Evolutionary conservation across 495 filamentous ascomycete genomes (phyloP).

Genomic region (Aspergillus avenaceus): DNA sequence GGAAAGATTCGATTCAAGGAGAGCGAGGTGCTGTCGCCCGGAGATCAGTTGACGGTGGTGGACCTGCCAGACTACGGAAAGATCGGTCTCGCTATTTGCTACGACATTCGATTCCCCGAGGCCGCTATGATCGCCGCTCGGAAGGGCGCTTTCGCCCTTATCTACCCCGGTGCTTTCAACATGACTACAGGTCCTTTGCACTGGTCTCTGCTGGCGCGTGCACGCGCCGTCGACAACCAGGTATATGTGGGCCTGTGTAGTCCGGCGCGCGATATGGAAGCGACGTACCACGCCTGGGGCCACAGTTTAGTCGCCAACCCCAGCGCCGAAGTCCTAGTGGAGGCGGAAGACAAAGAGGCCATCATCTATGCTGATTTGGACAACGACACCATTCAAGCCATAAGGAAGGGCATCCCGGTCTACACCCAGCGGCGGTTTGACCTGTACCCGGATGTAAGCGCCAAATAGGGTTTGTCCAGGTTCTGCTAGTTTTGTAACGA

Average conservation of each 20-base stretch:
- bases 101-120: slow-evolving; percentile 96
- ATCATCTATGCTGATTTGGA: slow-evolving; percentile 74
- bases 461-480: no score
- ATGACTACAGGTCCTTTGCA: slow-evolving; percentile 86
- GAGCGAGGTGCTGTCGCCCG: slow-evolving; percentile 80
- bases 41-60: slow-evolving; percentile 74
- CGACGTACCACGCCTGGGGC: slow-evolving; percentile 84
- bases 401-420: slow-evolving; percentile 80
- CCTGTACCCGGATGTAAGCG: slow-evolving; percentile 87
- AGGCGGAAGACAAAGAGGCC: slow-evolving; percentile 71
- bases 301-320: slow-evolving; percentile 87
- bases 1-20: slow-evolving; percentile 90
- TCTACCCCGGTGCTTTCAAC: slow-evolving; percentile 97
- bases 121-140: slow-evolving; percentile 86
- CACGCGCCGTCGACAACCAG: slow-evolving; percentile 91
- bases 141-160: slow-evolving; percentile 71
- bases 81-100: slow-evolving; percentile 88
- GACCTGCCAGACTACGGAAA: slow-evolving; percentile 82
- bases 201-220: slow-evolving; percentile 80
- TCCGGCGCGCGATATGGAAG: slow-evolving; percentile 75
- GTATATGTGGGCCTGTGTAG: slow-evolving; percentile 89
- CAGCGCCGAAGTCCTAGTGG: slow-evolving; percentile 72
- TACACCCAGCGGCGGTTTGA: slow-evolving; percentile 86
- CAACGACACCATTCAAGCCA: slow-evolving; percentile 66
- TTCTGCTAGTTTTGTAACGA: no score